Evolutionary conservation across 306 rosid species (phyloP).

Genomic region (Sesbania bispinosa): DNA sequence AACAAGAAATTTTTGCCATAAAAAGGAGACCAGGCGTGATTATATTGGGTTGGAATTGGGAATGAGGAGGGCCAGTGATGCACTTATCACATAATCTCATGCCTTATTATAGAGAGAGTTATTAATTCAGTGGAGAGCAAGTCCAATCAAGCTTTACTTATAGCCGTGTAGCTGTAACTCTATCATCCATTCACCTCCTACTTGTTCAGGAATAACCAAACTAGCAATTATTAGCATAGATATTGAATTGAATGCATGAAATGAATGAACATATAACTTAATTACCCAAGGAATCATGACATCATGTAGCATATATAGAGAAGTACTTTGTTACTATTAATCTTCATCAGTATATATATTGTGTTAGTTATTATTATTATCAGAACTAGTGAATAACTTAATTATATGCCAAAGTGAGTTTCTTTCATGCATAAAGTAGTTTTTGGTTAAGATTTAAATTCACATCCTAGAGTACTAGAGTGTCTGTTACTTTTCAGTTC

Average conservation of each 20-base stretch:
- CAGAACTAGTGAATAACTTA: background rate
- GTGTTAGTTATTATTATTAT: background rate
- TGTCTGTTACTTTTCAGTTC: too few relatives aligned
- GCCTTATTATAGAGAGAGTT: background rate
- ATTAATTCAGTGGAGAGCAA: background rate
- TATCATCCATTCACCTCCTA: background rate
- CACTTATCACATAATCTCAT: background rate
- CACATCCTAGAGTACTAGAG: background rate
- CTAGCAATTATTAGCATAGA: too few relatives aligned
- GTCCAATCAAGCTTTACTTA: conserved; percentile 7
- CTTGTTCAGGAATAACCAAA: too few relatives aligned
- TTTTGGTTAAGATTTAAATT: background rate
- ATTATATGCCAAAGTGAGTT: background rate
- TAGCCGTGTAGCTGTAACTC: background rate
- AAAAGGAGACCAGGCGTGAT: conserved; percentile 25
- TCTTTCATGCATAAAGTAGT: background rate
- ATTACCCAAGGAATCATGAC: too few relatives aligned
- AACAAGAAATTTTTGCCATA: conserved; percentile 10
- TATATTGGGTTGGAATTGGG: conserved; percentile 2
- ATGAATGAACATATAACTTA: too few relatives aligned
- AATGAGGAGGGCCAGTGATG: conserved; percentile 6
- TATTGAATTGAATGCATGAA: background rate
- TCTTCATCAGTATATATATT: background rate
- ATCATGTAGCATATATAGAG: too few relatives aligned
- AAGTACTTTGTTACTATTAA: too few relatives aligned